Evolutionary conservation across 306 rosid genomes (phyloP), one percentile per base, ranked within the genome.

Genomic region (Lagenaria siceraria): DNA sequence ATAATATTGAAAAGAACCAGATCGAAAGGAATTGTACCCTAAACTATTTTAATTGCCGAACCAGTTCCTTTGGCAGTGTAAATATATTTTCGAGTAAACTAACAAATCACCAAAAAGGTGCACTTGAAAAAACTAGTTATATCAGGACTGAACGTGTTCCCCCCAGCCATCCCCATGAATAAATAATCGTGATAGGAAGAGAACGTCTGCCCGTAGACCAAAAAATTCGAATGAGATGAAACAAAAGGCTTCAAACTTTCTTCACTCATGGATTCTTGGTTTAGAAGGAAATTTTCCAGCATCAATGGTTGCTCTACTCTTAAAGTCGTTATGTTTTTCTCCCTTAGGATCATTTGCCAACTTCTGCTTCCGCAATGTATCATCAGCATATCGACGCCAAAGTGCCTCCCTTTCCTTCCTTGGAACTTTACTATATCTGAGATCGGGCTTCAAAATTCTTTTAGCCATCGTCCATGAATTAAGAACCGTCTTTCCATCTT

Each of bases 391-490:
- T 31, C 95, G 83, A 19, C 87, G 86, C 98, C 98, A 95, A 82
- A 95, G 48, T 55, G 80, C 81, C 82, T 92, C 98, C 88, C 93
- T 92, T 21, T 92, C 96, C 83, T 90, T 88, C 63, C 97, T 86
- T 35, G 92, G 83, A 83, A 88, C 85, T 85, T 90, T 95, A 84
- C 77, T 87, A 66, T 92, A 90, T 79, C 98, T 87, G 42, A 86
- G 87, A 84, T 95, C 97, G 2, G 85, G 77, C 86, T 92, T 95
- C 76, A 95, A 68, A 64, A 82, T 78, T 38, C 89, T 90, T 65
- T 95, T 95, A 6, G 97, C 93, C 0, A 93, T 95, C 36, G 97
- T 89, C 98, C 98, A 95, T 31, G 98, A 95, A 83, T 86, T 90
- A 19, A 90, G 87, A 55, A 83, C 91, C 18, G 97, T 87, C 81